phyloP scores from a whole-genome alignment of 2,329 filamentous ascomycete genomes.

The Madurella fahalii region DNA sequence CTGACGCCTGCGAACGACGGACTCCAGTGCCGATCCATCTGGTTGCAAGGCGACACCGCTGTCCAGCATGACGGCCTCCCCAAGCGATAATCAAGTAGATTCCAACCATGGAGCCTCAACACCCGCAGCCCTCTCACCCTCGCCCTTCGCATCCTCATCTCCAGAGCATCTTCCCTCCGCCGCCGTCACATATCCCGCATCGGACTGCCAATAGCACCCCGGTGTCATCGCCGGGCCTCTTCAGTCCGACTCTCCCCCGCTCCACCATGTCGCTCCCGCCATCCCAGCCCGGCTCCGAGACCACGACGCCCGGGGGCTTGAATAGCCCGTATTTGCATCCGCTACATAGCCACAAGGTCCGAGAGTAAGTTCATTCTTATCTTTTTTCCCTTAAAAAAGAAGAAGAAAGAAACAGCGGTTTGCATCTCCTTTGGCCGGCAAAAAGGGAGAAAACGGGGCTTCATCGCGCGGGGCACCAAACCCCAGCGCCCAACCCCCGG shows the following conservation, averaged over 20 bases:
- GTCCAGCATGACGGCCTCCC: conserved; percentile 26
- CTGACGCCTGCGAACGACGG: conserved; percentile 1
- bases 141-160: conserved; percentile 32
- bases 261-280: conserved; percentile 37
- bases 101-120: conserved; percentile 27
- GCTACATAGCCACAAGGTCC: conserved; percentile 66
- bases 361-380: conserved; percentile 60
- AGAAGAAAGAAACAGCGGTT: too few relatives aligned
- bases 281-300: conserved; percentile 48
- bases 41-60: conserved; percentile 6
- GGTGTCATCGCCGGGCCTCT: conserved; percentile 58
- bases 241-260: conserved; percentile 48
- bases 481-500: not conserved
- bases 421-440: not conserved
- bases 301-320: conserved; percentile 47
- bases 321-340: conserved; percentile 65
- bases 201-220: conserved; percentile 55
- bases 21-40: conserved; percentile 5
- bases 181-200: conserved; percentile 38
- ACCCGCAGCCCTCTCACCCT: conserved; percentile 16
- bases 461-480: not conserved
- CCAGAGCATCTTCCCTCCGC: conserved; percentile 34
- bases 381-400: not conserved
- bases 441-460: not conserved
- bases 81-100: conserved; percentile 16